Evolutionary conservation across 2,329 filamentous ascomycete species (phyloP).

Genomic region (Botrytis paeoniae): DNA sequence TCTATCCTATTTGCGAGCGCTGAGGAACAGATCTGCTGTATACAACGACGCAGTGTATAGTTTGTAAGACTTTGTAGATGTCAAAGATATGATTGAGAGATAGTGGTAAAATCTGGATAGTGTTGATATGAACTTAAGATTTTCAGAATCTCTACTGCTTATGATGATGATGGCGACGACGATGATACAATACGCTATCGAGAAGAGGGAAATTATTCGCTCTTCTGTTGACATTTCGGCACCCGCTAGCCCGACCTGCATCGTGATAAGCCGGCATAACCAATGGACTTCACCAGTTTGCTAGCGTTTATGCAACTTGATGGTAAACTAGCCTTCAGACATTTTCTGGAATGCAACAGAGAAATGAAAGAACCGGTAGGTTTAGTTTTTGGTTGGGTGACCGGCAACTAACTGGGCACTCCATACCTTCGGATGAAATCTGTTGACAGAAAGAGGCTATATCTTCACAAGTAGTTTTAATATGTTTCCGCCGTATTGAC

Average conservation of each 20-base stretch:
- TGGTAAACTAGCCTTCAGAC: neutral
- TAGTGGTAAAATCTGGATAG: neutral
- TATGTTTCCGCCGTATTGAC: too few species aligned
- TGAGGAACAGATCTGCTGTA: neutral
- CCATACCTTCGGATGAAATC: neutral
- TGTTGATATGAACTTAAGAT: neutral
- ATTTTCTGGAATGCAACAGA: neutral
- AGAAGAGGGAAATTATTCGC: neutral
- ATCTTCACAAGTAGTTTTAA: neutral
- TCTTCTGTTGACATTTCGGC: neutral
- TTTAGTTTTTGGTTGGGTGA: neutral
- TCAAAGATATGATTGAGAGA: neutral
- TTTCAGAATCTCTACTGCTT: neutral
- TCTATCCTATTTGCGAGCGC: neutral
- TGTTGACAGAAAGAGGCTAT: neutral
- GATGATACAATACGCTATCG: neutral
- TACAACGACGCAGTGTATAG: neutral
- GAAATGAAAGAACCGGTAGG: neutral
- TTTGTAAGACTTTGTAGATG: neutral
- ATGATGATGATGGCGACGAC: neutral
- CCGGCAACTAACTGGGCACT: neutral
- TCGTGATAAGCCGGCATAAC: neutral
- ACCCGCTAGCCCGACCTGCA: neutral
- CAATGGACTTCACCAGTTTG: neutral
- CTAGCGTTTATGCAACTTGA: neutral